A percentile compares a stretch with the other conserved stretches of the same genome.
Evolutionary conservation across 805 yeast genomes (phyloP).

Genomic region (Candida easanensis): DNA sequence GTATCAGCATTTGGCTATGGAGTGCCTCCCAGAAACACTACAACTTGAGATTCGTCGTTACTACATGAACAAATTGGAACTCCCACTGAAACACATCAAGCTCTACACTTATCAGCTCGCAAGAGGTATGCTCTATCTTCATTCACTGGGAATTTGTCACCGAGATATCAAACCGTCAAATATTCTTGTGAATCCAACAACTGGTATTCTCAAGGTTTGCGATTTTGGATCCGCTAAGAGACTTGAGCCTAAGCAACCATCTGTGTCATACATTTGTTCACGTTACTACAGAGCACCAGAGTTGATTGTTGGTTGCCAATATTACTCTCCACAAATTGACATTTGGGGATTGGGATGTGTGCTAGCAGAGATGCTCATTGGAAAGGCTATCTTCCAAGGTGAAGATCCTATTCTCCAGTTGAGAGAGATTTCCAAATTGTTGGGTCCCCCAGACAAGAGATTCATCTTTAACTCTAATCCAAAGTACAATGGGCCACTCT

Average conservation of each 20-base stretch:
- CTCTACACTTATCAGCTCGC: slow-evolving; percentile 78
- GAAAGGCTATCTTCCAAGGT: slow-evolving; percentile 95
- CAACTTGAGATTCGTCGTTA: slow-evolving; percentile 74
- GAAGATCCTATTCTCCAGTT: slow-evolving; percentile 84
- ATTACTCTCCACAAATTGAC: slow-evolving; percentile 88
- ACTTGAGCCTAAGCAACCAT: slow-evolving; percentile 75
- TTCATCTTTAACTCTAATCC: slow-evolving; percentile 76
- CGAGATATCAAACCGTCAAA: slow-evolving; percentile 85
- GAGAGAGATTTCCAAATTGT: slow-evolving; percentile 81
- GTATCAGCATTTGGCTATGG: slow-evolving; percentile 84
- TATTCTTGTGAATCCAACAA: slow-evolving; percentile 69
- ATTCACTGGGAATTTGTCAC: slow-evolving; percentile 77
- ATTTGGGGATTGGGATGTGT: slow-evolving; percentile 99
- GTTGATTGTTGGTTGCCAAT: slow-evolving; percentile 83
- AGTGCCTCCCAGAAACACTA: slow-evolving; percentile 77
- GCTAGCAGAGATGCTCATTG: slow-evolving; percentile 88
- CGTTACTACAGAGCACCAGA: slow-evolving; percentile 97
- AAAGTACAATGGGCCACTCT: slow-evolving; percentile 71
- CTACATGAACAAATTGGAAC: slow-evolving; percentile 53
- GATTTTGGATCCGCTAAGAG: slow-evolving; percentile 86
- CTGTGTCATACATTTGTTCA: slow-evolving; percentile 93
- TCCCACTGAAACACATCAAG: slow-evolving; percentile 73
- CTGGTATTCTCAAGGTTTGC: slow-evolving; percentile 68
- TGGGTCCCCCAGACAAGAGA: slow-evolving; percentile 82
- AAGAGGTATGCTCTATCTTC: slow-evolving; percentile 79